Percentiles rank a stretch among this genome's conserved stretches.
phyloP scores from a whole-genome alignment of 345 rosid genomes.

The Noccaea bulbosa region DNA sequence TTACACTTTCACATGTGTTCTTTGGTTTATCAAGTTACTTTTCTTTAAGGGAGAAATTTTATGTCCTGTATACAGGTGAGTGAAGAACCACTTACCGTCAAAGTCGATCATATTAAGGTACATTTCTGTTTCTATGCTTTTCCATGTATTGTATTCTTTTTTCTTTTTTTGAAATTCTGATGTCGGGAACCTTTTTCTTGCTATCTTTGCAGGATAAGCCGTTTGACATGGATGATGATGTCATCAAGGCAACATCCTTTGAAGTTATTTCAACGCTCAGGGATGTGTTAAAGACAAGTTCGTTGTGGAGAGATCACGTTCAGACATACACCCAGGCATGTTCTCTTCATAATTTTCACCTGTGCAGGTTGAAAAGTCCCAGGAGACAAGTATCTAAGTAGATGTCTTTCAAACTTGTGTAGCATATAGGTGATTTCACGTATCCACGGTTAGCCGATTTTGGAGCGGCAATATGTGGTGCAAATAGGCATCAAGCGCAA shows the following conservation, averaged over 20 bases:
- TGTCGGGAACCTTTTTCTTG: neutral
- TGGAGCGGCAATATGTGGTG: slow-evolving; percentile 99
- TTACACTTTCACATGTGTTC: slow-evolving; percentile 13
- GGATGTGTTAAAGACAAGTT: slow-evolving; percentile 87
- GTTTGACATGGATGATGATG: slow-evolving; percentile 93
- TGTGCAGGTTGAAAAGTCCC: neutral
- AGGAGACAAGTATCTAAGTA: slow-evolving; percentile 24
- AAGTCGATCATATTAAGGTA: slow-evolving; percentile 97
- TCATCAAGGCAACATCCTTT: slow-evolving; percentile 87
- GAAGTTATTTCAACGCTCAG: slow-evolving; percentile 95
- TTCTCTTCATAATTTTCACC: slow-evolving; percentile 23
- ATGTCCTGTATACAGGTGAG: slow-evolving; percentile 60
- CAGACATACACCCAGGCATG: slow-evolving; percentile 86
- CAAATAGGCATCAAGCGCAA: slow-evolving; percentile 82
- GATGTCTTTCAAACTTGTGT: slow-evolving; percentile 43
- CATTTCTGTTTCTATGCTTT: slow-evolving; percentile 30
- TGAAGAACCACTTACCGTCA: slow-evolving; percentile 93
- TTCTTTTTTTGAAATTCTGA: neutral
- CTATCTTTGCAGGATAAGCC: slow-evolving; percentile 69
- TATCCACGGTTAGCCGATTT: slow-evolving; percentile 93
- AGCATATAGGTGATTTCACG: slow-evolving; percentile 97
- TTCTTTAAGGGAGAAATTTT: slow-evolving; percentile 30
- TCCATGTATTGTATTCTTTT: slow-evolving; percentile 2
- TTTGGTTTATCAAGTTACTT: slow-evolving; percentile 34
- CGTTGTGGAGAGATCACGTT: slow-evolving; percentile 96